Conservation (phyloP, 139 green algal genomes). For the Mesotaenium endlicherianum region DNA sequence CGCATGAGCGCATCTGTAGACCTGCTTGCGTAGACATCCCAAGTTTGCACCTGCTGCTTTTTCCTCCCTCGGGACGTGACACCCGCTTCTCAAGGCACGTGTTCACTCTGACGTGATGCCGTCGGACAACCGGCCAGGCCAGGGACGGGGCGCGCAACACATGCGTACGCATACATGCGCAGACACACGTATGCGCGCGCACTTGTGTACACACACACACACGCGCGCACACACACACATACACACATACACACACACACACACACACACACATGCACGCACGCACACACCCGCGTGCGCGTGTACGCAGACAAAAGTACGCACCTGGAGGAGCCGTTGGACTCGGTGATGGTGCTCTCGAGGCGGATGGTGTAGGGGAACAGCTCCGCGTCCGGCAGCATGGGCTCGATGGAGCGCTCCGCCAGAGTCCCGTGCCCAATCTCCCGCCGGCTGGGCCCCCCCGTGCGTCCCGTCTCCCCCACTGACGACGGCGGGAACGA, state of each 20-base stretch:
- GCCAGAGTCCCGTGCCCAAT: conserved; percentile 87
- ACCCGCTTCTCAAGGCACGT: too few relatives aligned
- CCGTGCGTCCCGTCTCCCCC: conserved; percentile 81
- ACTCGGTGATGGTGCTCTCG: conserved; percentile 95
- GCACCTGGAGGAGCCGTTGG: conserved; percentile 81
- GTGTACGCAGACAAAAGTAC: too few relatives aligned
- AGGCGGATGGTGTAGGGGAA: conserved; percentile 87
- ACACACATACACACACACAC: not conserved
- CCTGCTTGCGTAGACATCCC: too few relatives aligned
- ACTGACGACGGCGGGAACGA: conserved; percentile 94
- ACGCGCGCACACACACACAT: not conserved
- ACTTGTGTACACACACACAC: not conserved
- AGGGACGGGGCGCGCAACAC: too few relatives aligned
- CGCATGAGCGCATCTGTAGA: too few relatives aligned
- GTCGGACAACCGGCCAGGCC: too few relatives aligned
- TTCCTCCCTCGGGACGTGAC: too few relatives aligned
- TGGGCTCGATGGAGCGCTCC: conserved; percentile 77
- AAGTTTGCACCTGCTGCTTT: too few relatives aligned
- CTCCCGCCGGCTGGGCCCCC: conserved; percentile 73
- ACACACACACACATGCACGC: not conserved
- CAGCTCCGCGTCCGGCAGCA: conserved; percentile 65
- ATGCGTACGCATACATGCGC: too few relatives aligned
- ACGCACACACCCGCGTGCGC: too few relatives aligned
- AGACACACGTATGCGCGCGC: too few relatives aligned
- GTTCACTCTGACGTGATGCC: too few relatives aligned